Conservation (phyloP, 2,329 filamentous ascomycete genomes). For the Trichocomaceae sp. region DNA sequence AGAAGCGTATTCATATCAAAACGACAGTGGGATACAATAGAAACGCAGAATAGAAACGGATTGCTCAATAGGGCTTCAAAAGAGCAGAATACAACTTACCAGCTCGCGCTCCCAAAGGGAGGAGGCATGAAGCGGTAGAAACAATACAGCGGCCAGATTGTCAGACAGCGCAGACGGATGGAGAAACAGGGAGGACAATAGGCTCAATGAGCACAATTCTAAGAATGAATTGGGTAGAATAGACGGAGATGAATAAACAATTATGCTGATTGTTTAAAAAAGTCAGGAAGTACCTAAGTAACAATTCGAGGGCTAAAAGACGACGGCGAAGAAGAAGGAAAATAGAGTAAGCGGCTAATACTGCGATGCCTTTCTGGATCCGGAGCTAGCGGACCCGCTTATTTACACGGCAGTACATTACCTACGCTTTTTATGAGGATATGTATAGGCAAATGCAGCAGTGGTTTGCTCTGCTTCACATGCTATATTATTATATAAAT, state of each 20-base stretch:
- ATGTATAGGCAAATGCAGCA: not conserved
- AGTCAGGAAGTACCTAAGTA: not conserved
- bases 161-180: not conserved
- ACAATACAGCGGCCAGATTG: slow-evolving; percentile 12
- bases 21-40: not conserved
- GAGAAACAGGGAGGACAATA: not conserved
- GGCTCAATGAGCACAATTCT: not conserved
- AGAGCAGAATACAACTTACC: slow-evolving; percentile 11
- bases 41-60: not conserved
- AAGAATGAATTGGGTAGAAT: not conserved
- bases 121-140: slow-evolving; percentile 13
- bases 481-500: no score
- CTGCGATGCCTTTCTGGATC: not conserved
- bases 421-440: no score
- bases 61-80: not conserved
- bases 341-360: not conserved
- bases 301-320: not conserved
- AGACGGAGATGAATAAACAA: not conserved
- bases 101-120: slow-evolving; percentile 14
- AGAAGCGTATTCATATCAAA: not conserved
- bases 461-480: not conserved
- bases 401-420: not conserved
- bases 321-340: not conserved
- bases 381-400: not conserved
- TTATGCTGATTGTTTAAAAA: not conserved